phyloP scores from a whole-genome alignment of 1,284 basidiomycete genomes.

The Trichosporon inkin region DNA sequence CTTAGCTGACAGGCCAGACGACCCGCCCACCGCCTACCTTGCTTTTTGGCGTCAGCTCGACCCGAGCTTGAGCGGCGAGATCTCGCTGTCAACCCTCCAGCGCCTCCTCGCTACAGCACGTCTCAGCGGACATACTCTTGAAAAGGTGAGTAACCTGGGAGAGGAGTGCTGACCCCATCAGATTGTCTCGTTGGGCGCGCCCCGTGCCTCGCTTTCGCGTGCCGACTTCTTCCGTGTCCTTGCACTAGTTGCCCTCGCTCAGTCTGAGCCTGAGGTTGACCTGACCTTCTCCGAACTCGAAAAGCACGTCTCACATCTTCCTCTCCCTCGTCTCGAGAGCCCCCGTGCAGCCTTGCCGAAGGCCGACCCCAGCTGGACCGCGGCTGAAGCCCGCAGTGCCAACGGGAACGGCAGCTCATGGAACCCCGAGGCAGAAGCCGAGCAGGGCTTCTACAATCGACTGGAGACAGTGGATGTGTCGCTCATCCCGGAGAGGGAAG shows the following conservation, averaged over 20 bases:
- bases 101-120: slow-evolving; percentile 69
- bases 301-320: slow-evolving; percentile 65
- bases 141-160: slow-evolving; percentile 60
- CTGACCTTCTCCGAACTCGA: slow-evolving; percentile 73
- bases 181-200: slow-evolving; percentile 65
- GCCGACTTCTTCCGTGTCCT: slow-evolving; percentile 80
- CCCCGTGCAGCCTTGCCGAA: slow-evolving; percentile 13
- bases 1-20: slow-evolving; percentile 58
- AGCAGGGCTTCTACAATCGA: slow-evolving; percentile 71
- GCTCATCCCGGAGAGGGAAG: slow-evolving; percentile 70
- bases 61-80: slow-evolving; percentile 62
- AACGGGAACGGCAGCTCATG: neutral
- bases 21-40: slow-evolving; percentile 72
- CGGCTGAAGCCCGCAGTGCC: slow-evolving; percentile 12
- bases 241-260: slow-evolving; percentile 78
- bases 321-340: slow-evolving; percentile 58
- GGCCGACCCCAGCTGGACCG: slow-evolving; percentile 14
- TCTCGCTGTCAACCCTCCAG: slow-evolving; percentile 73
- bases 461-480: slow-evolving; percentile 67
- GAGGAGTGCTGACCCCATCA: slow-evolving; percentile 36
- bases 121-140: slow-evolving; percentile 72
- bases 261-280: slow-evolving; percentile 24
- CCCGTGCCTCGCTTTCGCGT: slow-evolving; percentile 16
- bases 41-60: slow-evolving; percentile 69
- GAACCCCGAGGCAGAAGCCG: slow-evolving; percentile 32